Base-by-base conservation (phyloP, 2,329 filamentous ascomycete genomes). In the Cladosporium sp. region DNA sequence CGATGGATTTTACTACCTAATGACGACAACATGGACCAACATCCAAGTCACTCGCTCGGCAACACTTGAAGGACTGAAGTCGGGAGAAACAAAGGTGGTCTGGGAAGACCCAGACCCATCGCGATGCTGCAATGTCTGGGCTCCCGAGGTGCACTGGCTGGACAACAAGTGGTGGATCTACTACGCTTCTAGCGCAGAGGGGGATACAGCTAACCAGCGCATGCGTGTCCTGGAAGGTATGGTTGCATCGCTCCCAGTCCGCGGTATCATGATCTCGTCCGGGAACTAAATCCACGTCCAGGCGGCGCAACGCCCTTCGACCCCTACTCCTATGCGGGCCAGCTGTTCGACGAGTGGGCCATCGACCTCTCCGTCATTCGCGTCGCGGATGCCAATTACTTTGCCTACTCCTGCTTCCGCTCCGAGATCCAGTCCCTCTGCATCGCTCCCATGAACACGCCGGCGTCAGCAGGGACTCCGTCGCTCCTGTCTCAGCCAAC, bases 121-220 rank as follows among this genome's bases (percentile, higher is more conserved):
- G 3, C 69, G 77, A 13, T 77, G 75, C 63, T 77, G 77, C 62
- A 80, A 80, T 50, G 73, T 82, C 35, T 83, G 79, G 79, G 79
- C 80, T 0, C 79, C 79, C 0, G 79, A 81, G 58, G 66, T 80
- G 0, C 78, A 81, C 59, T 75, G 74, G 52, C 61, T 81, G 7
- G 70, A 74, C 34, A 59, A 62, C 41, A 59, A 61, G 33, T 76
- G 79, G 78, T 81, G 78, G 53, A 72, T 82, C 37, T 82, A 82
- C 66, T 82, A 81, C 61, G 77, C 78, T 0, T 76, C 77, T 1
- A 77, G 78, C 0, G 69, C 68, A 19, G 63, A 64, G 1, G 68
- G 65, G 2, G 41, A 49, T 10, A 65, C 81, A 1, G 74, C 74
- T 32, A 70, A 71, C 2, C 79, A 83, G 63, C 71, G 74, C 9